These are phyloP conservation scores for Metschnikowia kunwiensis DNA, from an alignment of 805 yeast genomes.

Conservation along the genomic window DNA sequence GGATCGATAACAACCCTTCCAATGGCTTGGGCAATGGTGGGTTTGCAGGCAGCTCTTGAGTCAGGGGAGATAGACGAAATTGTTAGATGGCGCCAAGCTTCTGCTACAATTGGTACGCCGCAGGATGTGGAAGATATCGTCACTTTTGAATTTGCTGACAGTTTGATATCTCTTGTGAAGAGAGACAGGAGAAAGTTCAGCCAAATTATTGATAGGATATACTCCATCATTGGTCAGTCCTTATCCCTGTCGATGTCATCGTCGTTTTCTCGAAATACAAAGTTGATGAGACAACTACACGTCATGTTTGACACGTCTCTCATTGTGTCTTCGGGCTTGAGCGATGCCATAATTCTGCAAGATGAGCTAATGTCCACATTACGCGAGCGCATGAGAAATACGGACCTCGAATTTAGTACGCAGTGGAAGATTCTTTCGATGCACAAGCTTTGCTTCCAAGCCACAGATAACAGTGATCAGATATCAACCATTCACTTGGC, in stretches of 20 bases:
- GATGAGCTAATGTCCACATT: conserved; percentile 22
- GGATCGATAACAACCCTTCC: conserved; percentile 29
- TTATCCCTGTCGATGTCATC: conserved; percentile 42
- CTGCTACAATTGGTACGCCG: conserved; percentile 44
- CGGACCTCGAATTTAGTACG: conserved; percentile 49
- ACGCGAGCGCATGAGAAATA: conserved; percentile 29
- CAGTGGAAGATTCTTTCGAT: conserved; percentile 58
- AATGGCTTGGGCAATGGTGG: conserved; percentile 61
- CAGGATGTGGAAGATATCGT: conserved; percentile 52
- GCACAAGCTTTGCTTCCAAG: conserved; percentile 47
- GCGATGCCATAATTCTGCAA: conserved; percentile 12
- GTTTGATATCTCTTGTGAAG: conserved; percentile 45
- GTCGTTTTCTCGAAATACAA: conserved; percentile 35
- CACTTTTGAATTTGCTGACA: conserved; percentile 64
- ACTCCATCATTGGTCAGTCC: conserved; percentile 57
- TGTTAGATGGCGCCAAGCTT: conserved; percentile 53
- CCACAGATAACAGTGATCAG: conserved; percentile 33
- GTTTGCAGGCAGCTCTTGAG: conserved; percentile 70
- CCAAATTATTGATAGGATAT: conserved; percentile 48
- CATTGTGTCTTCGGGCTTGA: conserved; percentile 18
- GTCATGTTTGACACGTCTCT: conserved; percentile 32
- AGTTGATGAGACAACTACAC: conserved; percentile 37
- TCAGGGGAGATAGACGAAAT: conserved; percentile 54
- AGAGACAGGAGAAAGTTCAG: conserved; percentile 33
- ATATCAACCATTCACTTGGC: conserved; percentile 49